phyloP scores from a whole-genome alignment of 1,284 basidiomycete genomes.

The Ustilago sp. region DNA sequence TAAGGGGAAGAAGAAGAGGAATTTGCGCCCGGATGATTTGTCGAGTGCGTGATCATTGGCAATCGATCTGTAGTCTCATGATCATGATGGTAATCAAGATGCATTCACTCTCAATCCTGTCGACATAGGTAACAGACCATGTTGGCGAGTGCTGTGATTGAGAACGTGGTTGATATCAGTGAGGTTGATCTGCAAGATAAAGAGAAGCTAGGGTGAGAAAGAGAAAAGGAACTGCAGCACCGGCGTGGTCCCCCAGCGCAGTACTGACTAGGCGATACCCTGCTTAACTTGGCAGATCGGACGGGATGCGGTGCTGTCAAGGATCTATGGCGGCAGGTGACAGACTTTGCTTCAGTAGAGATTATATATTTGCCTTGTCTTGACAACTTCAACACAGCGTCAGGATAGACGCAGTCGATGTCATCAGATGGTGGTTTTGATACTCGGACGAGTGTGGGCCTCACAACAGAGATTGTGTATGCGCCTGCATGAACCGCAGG shows the following conservation, averaged over 20 bases:
- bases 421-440: background rate
- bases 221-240: conserved; percentile 76
- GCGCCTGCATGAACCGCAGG: background rate
- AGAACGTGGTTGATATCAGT: background rate
- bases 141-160: background rate
- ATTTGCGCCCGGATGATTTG: conserved; percentile 46
- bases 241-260: conserved; percentile 84
- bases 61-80: background rate
- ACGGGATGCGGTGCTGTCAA: conserved; percentile 84
- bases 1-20: conserved; percentile 52
- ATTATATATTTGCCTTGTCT: too few relatives aligned
- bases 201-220: background rate
- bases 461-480: background rate
- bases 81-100: background rate
- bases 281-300: conserved; percentile 83
- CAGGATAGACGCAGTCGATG: too few relatives aligned
- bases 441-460: background rate
- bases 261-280: conserved; percentile 84
- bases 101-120: too few relatives aligned
- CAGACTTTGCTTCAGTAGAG: too few relatives aligned
- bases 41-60: background rate
- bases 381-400: too few relatives aligned
- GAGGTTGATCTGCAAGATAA: background rate
- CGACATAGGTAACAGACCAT: too few relatives aligned
- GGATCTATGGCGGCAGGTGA: conserved; percentile 81